phyloP scores from a whole-genome alignment of 1,139 yeast species.

The Pichiaceae sp. region DNA sequence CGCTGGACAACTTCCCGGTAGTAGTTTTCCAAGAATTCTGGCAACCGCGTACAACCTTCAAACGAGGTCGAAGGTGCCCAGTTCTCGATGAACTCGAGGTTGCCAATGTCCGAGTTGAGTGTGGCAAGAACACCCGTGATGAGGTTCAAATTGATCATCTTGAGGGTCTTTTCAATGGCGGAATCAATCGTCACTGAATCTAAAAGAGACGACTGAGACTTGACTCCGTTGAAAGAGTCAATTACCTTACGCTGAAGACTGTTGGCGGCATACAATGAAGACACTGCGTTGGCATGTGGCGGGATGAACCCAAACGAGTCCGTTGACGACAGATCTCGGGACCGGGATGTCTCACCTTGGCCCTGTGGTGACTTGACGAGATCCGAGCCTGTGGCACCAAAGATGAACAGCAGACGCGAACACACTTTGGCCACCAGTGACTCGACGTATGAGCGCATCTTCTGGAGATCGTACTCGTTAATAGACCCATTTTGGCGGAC shows the following conservation, averaged over 20 bases:
- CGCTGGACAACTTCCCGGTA: constrained; percentile 23
- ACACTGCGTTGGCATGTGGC: constrained; percentile 49
- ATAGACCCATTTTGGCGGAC: constrained; percentile 1
- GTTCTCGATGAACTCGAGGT: constrained; percentile 15
- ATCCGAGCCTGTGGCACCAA: constrained; percentile 27
- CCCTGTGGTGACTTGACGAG: constrained; percentile 7
- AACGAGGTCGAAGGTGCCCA: constrained; percentile 18
- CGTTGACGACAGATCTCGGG: constrained; percentile 14
- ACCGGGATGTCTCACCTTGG: constrained; percentile 1
- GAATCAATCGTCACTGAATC: constrained; percentile 29
- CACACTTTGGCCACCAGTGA: constrained; percentile 28
- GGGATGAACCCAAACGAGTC: constrained; percentile 49
- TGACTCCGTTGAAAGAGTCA: constrained; percentile 19
- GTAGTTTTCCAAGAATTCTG: constrained; percentile 33
- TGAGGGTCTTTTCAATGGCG: constrained; percentile 12
- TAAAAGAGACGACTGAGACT: constrained; percentile 23
- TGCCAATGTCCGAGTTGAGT: constrained; percentile 16
- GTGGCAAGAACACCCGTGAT: constrained; percentile 18
- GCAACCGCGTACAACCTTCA: constrained; percentile 40
- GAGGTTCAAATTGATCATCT: constrained; percentile 17
- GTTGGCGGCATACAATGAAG: constrained; percentile 36
- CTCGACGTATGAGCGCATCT: constrained; percentile 29
- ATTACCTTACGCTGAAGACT: constrained; percentile 26
- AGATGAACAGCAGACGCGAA: constrained; percentile 27
- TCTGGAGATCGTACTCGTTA: constrained; percentile 26